Base-by-base conservation (phyloP, 345 rosid species). In the Citrus australasica region DNA sequence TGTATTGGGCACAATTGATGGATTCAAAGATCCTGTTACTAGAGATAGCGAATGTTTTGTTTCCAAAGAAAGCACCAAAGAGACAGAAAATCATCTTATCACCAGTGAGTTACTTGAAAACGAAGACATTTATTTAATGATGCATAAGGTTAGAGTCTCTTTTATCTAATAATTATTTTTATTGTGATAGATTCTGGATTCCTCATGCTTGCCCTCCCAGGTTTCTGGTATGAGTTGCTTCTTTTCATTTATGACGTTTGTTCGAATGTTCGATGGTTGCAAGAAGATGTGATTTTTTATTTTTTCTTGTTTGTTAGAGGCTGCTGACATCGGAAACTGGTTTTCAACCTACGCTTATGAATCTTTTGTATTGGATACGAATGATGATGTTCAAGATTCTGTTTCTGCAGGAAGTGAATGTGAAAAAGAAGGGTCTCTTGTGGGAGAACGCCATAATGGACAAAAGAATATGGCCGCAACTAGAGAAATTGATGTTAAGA, bases 271-370 rank as follows among this genome's bases (percentile, higher is more conserved):
- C 7, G 2, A 40, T 32, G 58, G 2, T 46, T 48, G 56, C 9
- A 17, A 42, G 9, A 32, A 38, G 22, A 9, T 19, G 25, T 67
- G 32, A 84, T 30, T 48, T 51, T 51, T 30, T 30, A 30, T 30
- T 30, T 30, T 30, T 81, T 71, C 11, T 46, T 77, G 55, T 73
- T 4, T 76, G 60, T 76, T 88, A 92, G 95, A 87, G 78, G 91
- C 91, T 82, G 87, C 92, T 69, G 83, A 86, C 61, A 30, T 90
- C 24, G 74, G 81, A 35, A 87, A 91, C 61, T 91, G 90, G 94
- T 87, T 83, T 80, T 84, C 97, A 3, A 90, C 91, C 80, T 92
- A 88, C 80, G 87, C 67, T 33, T 88, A 86, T 73, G 91, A 93
- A 42, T 90, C 97, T 9, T 90, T 89, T 24, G 63, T 80, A 63